Evolutionary conservation across 352 stramenopile genomes (phyloP).

Genomic region (Phytophthora pluvialis): DNA sequence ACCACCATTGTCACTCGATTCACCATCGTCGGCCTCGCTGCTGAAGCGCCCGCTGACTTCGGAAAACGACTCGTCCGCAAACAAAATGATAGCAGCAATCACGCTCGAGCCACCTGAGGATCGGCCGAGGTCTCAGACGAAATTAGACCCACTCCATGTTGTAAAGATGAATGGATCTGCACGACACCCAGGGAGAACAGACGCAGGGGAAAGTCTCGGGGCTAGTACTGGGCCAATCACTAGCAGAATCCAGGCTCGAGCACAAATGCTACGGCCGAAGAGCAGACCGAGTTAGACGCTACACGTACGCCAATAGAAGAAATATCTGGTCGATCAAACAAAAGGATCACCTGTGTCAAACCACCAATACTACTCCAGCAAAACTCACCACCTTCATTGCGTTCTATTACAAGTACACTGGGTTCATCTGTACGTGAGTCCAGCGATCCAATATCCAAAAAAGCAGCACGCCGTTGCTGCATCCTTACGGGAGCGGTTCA

Average conservation of each 20-base stretch:
- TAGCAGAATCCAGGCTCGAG: slow-evolving; percentile 60
- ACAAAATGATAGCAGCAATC: slow-evolving; percentile 44
- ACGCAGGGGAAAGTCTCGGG: slow-evolving; percentile 12
- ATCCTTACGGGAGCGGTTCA: slow-evolving; percentile 79
- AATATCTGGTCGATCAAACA: not conserved
- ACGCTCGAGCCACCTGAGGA: slow-evolving; percentile 42
- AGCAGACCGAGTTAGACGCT: slow-evolving; percentile 27
- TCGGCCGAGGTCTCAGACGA: slow-evolving; percentile 58
- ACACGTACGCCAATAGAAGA: not conserved
- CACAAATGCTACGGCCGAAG: slow-evolving; percentile 61
- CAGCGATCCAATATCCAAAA: slow-evolving; percentile 7
- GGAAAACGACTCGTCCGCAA: slow-evolving; percentile 34
- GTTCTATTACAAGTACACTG: slow-evolving; percentile 27
- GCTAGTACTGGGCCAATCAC: slow-evolving; percentile 26
- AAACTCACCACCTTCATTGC: not conserved
- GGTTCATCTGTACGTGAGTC: not conserved
- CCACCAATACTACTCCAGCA: slow-evolving; percentile 1
- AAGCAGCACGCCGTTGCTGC: not conserved
- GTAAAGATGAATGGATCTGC: slow-evolving; percentile 43
- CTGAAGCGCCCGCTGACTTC: slow-evolving; percentile 20
- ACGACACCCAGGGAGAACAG: slow-evolving; percentile 12
- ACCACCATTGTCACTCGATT: slow-evolving; percentile 10
- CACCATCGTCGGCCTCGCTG: slow-evolving; percentile 13
- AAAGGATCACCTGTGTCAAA: not conserved
- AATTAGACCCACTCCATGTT: slow-evolving; percentile 64